Conservation (phyloP, 2,329 filamentous ascomycete species). For the Exserohilum turcica region DNA sequence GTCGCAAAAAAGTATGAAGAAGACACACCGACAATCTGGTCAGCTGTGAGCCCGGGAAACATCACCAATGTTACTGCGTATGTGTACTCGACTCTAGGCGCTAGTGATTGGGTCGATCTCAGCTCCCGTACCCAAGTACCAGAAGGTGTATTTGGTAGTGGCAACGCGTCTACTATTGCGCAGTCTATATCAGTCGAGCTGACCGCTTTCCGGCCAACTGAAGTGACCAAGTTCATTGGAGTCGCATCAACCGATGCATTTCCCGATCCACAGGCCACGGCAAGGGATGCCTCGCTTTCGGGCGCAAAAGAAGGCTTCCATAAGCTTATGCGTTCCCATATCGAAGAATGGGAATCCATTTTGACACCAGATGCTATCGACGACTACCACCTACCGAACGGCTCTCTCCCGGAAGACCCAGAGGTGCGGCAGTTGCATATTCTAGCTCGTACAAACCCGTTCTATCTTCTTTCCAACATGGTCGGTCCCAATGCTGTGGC, state of each 20-base stretch:
- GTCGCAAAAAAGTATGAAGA: constrained; percentile 61
- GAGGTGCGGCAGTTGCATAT: constrained; percentile 64
- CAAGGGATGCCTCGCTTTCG: constrained; percentile 59
- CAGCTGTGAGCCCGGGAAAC: constrained; percentile 67
- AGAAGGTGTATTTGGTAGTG: constrained; percentile 55
- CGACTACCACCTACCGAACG: constrained; percentile 62
- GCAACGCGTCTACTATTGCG: constrained; percentile 67
- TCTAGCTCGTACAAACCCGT: constrained; percentile 60
- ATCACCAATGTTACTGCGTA: constrained; percentile 68
- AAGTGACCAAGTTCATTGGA: constrained; percentile 70
- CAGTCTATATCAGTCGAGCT: constrained; percentile 63
- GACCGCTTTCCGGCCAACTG: constrained; percentile 58
- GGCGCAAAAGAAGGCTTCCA: constrained; percentile 61
- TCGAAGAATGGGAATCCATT: constrained; percentile 65
- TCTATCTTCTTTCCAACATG: constrained; percentile 62
- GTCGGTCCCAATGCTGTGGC: constrained; percentile 60
- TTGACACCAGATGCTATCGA: constrained; percentile 68
- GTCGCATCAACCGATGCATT: constrained; percentile 73
- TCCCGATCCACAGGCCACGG: constrained; percentile 59
- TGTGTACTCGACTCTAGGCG: constrained; percentile 57
- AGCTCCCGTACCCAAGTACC: constrained; percentile 52
- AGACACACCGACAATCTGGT: constrained; percentile 62
- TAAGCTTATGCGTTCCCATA: constrained; percentile 61
- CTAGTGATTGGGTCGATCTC: constrained; percentile 54
- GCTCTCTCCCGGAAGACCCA: constrained; percentile 61